These are phyloP conservation scores for Colletotrichum horii DNA, from an alignment of 2,329 filamentous ascomycete species.

Conservation along the genomic window DNA sequence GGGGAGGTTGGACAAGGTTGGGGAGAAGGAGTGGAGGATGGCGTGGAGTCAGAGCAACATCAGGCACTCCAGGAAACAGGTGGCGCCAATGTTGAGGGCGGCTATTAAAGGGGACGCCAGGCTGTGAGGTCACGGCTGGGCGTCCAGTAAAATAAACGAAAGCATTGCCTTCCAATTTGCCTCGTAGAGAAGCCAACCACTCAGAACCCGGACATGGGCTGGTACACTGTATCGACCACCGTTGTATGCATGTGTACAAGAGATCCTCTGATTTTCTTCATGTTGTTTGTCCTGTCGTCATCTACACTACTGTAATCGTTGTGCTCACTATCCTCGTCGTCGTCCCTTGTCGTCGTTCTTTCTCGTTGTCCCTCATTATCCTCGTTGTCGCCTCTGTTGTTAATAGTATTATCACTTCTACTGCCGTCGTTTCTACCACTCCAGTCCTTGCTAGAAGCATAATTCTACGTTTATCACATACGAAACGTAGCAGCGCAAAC, in stretches of 20 bases:
- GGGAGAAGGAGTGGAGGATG: slow-evolving; percentile 50
- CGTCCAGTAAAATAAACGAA: not conserved
- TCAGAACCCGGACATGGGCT: not conserved
- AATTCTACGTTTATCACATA: fast-evolving
- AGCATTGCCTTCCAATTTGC: not conserved
- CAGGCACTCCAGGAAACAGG: slow-evolving; percentile 69
- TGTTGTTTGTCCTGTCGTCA: not conserved
- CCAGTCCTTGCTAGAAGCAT: too few relatives aligned
- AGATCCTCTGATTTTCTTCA: too few relatives aligned
- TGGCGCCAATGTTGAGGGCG: slow-evolving; percentile 70
- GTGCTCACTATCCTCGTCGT: not conserved
- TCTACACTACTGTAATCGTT: fast-evolving
- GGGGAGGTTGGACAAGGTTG: slow-evolving; percentile 49
- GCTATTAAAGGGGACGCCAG: slow-evolving; percentile 40
- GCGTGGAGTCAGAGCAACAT: slow-evolving; percentile 72
- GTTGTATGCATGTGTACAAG: too few relatives aligned
- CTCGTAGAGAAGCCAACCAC: not conserved
- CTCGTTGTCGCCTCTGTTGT: not conserved
- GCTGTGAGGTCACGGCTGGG: not conserved
- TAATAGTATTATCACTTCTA: fast-evolving
- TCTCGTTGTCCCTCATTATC: not conserved
- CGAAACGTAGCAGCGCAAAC: not conserved
- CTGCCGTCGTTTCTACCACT: too few relatives aligned
- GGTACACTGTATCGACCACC: fast-evolving
- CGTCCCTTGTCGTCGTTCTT: too few relatives aligned